A percentile compares a stretch with the other conserved stretches of the same genome.
Conservation (phyloP, 306 rosid genomes). For the Rosa lucieae region DNA sequence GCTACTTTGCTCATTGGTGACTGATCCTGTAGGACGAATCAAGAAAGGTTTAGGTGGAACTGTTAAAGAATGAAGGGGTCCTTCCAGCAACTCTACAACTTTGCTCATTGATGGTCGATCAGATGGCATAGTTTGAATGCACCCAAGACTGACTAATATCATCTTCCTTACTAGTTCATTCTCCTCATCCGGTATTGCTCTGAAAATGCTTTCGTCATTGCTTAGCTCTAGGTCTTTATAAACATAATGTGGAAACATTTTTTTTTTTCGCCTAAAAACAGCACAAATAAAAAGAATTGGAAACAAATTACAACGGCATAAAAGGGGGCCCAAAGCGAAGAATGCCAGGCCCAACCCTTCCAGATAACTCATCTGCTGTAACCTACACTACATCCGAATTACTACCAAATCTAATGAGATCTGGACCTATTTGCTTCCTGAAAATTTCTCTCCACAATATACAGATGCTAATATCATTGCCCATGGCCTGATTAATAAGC, state of each 20-base stretch:
- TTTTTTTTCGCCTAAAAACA: no score
- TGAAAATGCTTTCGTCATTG: not conserved
- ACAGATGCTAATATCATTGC: no score
- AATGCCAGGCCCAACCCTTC: no score
- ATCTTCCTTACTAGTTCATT: conserved; percentile 33
- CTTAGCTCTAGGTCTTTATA: not conserved
- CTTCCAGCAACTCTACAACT: conserved; percentile 46
- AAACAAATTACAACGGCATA: no score
- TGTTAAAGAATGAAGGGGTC: conserved; percentile 13
- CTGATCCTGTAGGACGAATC: conserved; percentile 18
- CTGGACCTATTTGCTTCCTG: no score
- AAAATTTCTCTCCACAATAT: no score
- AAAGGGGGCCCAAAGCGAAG: no score
- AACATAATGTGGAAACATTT: conserved; percentile 14
- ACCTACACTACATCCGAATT: no score
- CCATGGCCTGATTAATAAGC: no score
- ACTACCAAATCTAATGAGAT: no score
- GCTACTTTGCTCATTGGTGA: not conserved
- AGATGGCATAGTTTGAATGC: conserved; percentile 36
- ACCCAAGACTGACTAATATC: conserved; percentile 36
- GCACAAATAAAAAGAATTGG: no score
- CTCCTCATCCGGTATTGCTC: conserved; percentile 17
- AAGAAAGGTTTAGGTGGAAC: conserved; percentile 42
- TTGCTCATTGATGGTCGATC: conserved; percentile 40
- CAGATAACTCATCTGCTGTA: no score